Evolutionary conservation across 2,329 filamentous ascomycete species (phyloP), one percentile per base, ranked within the genome.

Genomic region (Myriosclerotinia curreyana): DNA sequence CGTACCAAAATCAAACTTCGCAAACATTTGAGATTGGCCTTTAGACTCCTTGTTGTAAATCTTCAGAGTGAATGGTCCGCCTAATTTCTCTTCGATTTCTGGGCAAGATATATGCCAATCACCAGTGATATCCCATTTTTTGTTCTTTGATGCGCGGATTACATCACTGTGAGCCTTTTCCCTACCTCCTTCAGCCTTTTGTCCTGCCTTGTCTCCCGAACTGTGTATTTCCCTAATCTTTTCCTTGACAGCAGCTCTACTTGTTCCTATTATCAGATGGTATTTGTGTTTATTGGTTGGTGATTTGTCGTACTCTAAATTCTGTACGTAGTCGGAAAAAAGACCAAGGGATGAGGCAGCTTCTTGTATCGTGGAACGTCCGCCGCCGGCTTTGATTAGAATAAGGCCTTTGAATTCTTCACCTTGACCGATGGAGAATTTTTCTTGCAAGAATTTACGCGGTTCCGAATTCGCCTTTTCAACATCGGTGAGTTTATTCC

Each of bases 31-130:
- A 22, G 0, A 11, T 54, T 54, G 36, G 7, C 36, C 52, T 4
- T 40, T 38, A 17, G 12, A 22, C n/a, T 40, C 7, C 36, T 54
- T 7, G 17, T 8, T 25, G 22, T 28, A 40, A 25, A 54, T 54
- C 7, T 17, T 40, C 1, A 54, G n/a, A 3, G 14, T 40, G 7
- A 54, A n/a, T 3, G 52, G 36, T 17, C n/a, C 22, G 9, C 5
- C 52, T 15, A 54, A 40, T 2, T 54, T n/a, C 15, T 54, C 12
- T 40, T 54, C 36, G n/a, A 40, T 9, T 15, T 40, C n/a, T 7
- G 36, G 36, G 52, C 36, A 54, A 2, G 52, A 54, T 17, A 54
- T 28, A 25, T 54, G 51, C 51, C 51, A 54, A 40, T 54, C 51
- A 17, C 51, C 51, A 54, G 51, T 54, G 5, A 54, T 34, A 9